Base-by-base conservation (phyloP, 805 yeast species). In the Teunomyces atbi region DNA sequence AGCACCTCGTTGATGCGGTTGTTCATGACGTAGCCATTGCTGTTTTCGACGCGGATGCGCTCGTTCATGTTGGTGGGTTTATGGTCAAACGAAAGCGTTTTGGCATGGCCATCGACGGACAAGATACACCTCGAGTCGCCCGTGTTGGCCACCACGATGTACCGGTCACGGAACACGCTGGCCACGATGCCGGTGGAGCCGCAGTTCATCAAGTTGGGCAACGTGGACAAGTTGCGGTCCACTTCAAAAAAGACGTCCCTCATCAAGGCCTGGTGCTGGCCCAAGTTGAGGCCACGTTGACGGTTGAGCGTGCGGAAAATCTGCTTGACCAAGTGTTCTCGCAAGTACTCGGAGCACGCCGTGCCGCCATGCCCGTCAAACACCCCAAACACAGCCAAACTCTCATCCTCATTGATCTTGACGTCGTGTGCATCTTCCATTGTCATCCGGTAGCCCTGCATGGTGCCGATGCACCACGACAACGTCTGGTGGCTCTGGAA, bases 331-430 rank as follows among this genome's bases (percentile, higher is more conserved):
- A 82, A 64, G 18, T 60, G 58, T 18, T 69, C 69, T 35, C 82
- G 72, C 4, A 86, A 63, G 50, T 68, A 78, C 29, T 72, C 73
- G 1, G 91, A 82, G 18, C 86, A 75, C 20, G 76, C 75, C 5
- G 76, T 71, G 12, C 92, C 91, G 2, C 95, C 95, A 61, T 86
- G 95, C 2, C 95, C 95, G 63, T 86, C 95, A 63, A 84, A 86
- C 1, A 86, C 86, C 0, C 85, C 89, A 61, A 83, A 84, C 2
- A 86, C 73, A 10, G 78, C 68, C 23, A 68, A 51, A 10, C 65
- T 39, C 27, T 68, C 72, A 48, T 69, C 71, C 42, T 72, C 76
- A 47, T 71, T 76, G 39, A 77, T 69, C 34, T 74, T 57, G 16
- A 81, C 77, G 49, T 79, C 73, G 61, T 82, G 86, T 3, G 89